A percentile compares a stretch with the other conserved stretches of the same genome.
These are phyloP conservation scores for Ajuga chamaepitys DNA, from an alignment of 257 asterid genomes.

Conservation along the genomic window DNA sequence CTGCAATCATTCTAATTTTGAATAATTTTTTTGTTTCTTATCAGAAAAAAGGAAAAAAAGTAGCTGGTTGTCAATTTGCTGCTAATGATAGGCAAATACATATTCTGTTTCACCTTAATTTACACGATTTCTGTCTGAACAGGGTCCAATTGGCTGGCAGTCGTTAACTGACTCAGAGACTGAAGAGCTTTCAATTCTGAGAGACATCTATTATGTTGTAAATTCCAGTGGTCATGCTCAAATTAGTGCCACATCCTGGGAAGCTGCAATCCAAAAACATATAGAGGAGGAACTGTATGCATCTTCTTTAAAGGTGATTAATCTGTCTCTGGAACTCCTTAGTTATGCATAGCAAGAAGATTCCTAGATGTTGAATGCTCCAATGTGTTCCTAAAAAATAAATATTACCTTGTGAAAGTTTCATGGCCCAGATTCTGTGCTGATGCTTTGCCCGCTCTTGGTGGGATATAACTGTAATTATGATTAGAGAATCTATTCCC, in stretches of 20 bases:
- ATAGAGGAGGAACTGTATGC: constrained; percentile 85
- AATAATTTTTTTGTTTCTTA: too few relatives aligned
- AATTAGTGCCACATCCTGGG: constrained; percentile 88
- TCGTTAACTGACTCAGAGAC: constrained; percentile 59
- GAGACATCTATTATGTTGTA: constrained; percentile 59
- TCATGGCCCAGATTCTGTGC: constrained; percentile 11
- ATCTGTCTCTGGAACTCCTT: background rate
- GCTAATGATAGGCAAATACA: too few relatives aligned
- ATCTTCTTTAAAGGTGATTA: constrained; percentile 71
- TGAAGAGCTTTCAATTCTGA: constrained; percentile 54
- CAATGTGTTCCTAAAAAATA: background rate
- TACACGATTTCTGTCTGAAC: constrained; percentile 29
- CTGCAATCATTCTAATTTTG: too few relatives aligned
- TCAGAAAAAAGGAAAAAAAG: too few relatives aligned
- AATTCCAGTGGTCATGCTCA: constrained; percentile 62
- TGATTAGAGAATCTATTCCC: background rate
- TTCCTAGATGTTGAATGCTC: constrained; percentile 3
- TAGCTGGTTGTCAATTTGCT: too few relatives aligned
- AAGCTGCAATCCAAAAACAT: constrained; percentile 84
- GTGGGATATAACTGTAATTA: constrained; percentile 7
- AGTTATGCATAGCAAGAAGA: constrained; percentile 14
- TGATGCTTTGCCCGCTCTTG: background rate
- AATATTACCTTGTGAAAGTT: constrained; percentile 1
- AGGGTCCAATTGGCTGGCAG: constrained; percentile 97
- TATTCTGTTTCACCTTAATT: constrained; percentile 7